phyloP scores from a whole-genome alignment of 2,329 filamentous ascomycete species.

The Fusarium beomiforme region DNA sequence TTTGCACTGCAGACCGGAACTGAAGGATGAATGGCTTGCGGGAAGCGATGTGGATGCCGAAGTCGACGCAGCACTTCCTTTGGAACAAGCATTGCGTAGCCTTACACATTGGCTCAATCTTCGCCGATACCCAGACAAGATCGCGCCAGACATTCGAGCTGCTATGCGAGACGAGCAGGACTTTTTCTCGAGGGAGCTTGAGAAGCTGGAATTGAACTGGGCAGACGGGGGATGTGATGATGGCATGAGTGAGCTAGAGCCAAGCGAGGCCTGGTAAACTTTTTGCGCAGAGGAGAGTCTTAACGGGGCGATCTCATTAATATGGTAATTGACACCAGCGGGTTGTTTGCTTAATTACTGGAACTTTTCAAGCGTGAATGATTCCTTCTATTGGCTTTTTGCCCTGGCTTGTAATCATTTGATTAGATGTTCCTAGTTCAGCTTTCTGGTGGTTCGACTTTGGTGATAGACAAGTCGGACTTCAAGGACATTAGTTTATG shows the following conservation, averaged over 20 bases:
- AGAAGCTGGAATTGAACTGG: slow-evolving; percentile 71
- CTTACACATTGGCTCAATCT: slow-evolving; percentile 96
- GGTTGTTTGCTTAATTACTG: neutral
- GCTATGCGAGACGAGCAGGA: slow-evolving; percentile 78
- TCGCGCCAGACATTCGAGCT: slow-evolving; percentile 67
- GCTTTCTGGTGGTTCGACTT: neutral
- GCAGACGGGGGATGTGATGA: slow-evolving; percentile 52
- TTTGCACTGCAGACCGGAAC: slow-evolving; percentile 88
- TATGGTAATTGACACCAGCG: neutral
- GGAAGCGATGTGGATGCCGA: slow-evolving; percentile 93
- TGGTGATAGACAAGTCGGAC: neutral
- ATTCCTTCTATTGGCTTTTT: neutral
- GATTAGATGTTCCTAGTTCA: neutral
- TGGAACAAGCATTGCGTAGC: slow-evolving; percentile 89
- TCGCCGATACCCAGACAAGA: slow-evolving; percentile 80
- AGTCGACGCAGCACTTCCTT: slow-evolving; percentile 89
- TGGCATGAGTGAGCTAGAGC: slow-evolving; percentile 47
- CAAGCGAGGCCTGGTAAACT: slow-evolving; percentile 43
- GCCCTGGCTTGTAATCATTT: neutral
- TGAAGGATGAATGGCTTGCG: slow-evolving; percentile 94
- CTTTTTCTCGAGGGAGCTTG: slow-evolving; percentile 81
- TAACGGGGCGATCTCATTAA: slow-evolving; percentile 1
- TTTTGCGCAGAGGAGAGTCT: slow-evolving; percentile 1
- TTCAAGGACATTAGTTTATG: neutral
- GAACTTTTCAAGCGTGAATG: neutral